Evolutionary conservation across 2,329 filamentous ascomycete genomes (phyloP), one percentile per base, ranked within the genome.

Genomic region (Dendryphion nanum): DNA sequence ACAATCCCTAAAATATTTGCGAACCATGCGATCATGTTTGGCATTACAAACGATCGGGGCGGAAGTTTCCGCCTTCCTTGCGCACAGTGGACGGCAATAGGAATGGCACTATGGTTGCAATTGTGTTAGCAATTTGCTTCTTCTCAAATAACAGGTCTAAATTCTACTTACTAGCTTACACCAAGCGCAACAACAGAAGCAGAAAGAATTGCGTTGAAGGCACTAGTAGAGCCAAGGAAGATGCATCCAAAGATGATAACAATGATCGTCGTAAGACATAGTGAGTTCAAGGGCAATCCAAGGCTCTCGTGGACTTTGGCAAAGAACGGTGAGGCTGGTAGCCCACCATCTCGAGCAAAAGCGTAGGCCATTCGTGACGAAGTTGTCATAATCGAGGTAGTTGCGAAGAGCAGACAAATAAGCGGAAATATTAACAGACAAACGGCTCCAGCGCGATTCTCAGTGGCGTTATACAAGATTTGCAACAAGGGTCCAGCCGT

Each of bases 151-250:
- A n/a, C n/a, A n/a, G n/a, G n/a, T n/a, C n/a, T n/a, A n/a, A n/a
- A n/a, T n/a, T n/a, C n/a, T n/a, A n/a, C n/a, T n/a, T n/a, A n/a
- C n/a, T 90, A 90, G 2, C 82, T 83, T 4, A 89, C 67, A 5
- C 83, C 80, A 0, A 90, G 73, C 1, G 84, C 78, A 6, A 89
- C 83, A 0, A 89, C 85, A 0, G 82, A 84, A 0, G 83, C 78
- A 0, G 82, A 80, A 1, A 85, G 75, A 49, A 88, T 85, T 12
- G 83, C 83, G 29, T 83, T 86, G 64, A 88, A 86, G 0, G 84
- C 83, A 42, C 76, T 78, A 33, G 66, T 71, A 2, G 81, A 85
- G 0, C 82, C 84, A 3, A 89, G 72, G 59, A 86, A 85, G 44
- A 88, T 82, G 41, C 78, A 74, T 0, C 84, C 84, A 40, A 88